Evolutionary conservation across 371 early-diverging fungal species (phyloP).

Genomic region (Lichtheimia ramosa): DNA sequence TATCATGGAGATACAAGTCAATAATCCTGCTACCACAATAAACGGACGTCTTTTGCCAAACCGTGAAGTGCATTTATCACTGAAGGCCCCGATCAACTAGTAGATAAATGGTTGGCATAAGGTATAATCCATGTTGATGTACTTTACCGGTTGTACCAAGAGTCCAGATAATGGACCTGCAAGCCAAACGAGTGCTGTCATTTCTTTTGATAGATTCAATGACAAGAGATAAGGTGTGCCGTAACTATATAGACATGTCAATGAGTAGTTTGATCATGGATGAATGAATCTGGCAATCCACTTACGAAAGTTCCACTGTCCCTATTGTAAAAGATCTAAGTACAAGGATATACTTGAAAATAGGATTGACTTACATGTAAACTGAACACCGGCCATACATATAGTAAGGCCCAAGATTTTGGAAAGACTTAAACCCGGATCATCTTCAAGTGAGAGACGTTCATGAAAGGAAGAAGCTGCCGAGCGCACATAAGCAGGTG

Average conservation of each 20-base stretch:
- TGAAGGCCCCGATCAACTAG: constrained; percentile 62
- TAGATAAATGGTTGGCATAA: not conserved
- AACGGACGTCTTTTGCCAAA: constrained; percentile 65
- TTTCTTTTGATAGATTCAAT: constrained; percentile 66
- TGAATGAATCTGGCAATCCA: not conserved
- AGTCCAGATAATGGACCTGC: constrained; percentile 79
- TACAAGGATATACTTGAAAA: not conserved
- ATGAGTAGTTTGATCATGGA: constrained; percentile 1
- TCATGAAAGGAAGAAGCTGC: constrained; percentile 14
- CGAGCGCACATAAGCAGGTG: constrained; percentile 17
- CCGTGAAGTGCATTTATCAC: constrained; percentile 59
- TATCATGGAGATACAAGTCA: constrained; percentile 61
- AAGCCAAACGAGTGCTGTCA: constrained; percentile 75
- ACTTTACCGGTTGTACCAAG: constrained; percentile 28
- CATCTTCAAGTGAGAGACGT: not conserved
- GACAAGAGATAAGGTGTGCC: constrained; percentile 80
- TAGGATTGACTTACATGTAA: constrained; percentile 51
- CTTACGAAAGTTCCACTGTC: constrained; percentile 61
- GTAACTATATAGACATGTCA: constrained; percentile 41
- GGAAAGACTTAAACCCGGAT: constrained; percentile 12
- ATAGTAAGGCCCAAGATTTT: constrained; percentile 21
- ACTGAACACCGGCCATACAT: constrained; percentile 69
- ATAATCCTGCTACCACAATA: constrained; percentile 56
- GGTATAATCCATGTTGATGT: not conserved
- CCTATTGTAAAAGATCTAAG: constrained; percentile 23